Conservation (phyloP, 305 asterid species). For the Stenogyne calaminthoides region DNA sequence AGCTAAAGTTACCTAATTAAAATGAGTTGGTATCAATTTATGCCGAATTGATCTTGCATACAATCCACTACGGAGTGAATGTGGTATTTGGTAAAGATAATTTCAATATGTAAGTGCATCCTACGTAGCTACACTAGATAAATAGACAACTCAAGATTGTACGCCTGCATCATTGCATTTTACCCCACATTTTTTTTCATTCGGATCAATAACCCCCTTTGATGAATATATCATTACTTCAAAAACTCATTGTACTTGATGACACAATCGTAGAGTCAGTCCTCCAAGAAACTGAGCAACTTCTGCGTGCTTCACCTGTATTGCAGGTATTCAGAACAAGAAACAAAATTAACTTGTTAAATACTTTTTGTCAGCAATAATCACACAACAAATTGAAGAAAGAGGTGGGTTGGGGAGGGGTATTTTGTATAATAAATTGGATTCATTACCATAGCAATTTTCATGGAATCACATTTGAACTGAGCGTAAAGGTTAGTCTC, state of each 20-base stretch:
- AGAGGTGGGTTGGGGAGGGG: not conserved
- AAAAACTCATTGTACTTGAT: constrained; percentile 71
- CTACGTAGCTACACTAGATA: not conserved
- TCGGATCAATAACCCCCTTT: not conserved
- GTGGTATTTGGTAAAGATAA: not conserved
- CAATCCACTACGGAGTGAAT: not conserved
- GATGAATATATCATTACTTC: constrained; percentile 27
- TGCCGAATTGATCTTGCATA: not conserved
- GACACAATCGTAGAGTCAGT: constrained; percentile 90
- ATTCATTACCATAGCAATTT: constrained; percentile 83
- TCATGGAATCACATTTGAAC: constrained; percentile 89
- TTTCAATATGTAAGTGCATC: not conserved
- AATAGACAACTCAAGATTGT: constrained; percentile 3
- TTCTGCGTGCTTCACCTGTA: constrained; percentile 92
- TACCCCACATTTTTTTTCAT: not conserved
- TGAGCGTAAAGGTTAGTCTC: constrained; percentile 95
- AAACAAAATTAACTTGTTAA: constrained; percentile 6
- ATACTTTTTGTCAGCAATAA: constrained; percentile 1
- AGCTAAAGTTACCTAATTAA: too few relatives aligned
- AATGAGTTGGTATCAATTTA: not conserved
- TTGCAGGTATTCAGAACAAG: constrained; percentile 1
- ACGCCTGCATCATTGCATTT: not conserved
- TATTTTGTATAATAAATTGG: not conserved
- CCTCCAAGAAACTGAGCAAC: constrained; percentile 98
- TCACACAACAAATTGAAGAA: not conserved